Percentiles rank a stretch among this genome's conserved stretches.
These are phyloP conservation scores for Aspergillus sp. DNA, from an alignment of 2,329 filamentous ascomycete genomes.

Conservation along the genomic window DNA sequence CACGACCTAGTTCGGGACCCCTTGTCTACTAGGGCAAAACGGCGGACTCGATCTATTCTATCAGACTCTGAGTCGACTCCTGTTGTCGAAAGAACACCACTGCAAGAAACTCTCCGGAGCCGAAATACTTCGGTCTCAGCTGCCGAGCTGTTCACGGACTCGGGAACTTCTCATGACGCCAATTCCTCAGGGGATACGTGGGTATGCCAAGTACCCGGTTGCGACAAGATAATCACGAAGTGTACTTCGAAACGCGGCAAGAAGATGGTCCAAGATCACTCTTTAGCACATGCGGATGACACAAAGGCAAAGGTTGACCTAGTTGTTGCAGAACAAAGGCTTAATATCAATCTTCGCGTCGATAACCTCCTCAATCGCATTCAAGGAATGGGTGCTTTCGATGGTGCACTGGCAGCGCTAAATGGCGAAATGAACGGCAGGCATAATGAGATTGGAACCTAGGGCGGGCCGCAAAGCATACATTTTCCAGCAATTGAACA, in stretches of 20 bases:
- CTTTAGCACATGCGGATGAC: constrained; percentile 35
- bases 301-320: constrained; percentile 37
- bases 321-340: constrained; percentile 35
- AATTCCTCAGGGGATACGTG: constrained; percentile 31
- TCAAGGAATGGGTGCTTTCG: constrained; percentile 26
- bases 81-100: constrained; percentile 25
- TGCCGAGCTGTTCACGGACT: constrained; percentile 13
- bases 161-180: constrained; percentile 11
- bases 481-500: not conserved
- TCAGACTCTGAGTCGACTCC: constrained; percentile 25
- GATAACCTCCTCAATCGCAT: constrained; percentile 35
- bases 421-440: constrained; percentile 15
- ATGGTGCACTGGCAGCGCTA: constrained; percentile 15
- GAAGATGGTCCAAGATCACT: constrained; percentile 34
- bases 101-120: constrained; percentile 29
- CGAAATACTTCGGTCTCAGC: constrained; percentile 20
- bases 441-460: constrained; percentile 17
- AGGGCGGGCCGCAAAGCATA: not conserved
- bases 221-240: constrained; percentile 33
- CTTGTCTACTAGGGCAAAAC: constrained; percentile 30
- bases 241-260: constrained; percentile 33
- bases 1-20: constrained; percentile 35
- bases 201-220: constrained; percentile 33
- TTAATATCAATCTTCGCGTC: constrained; percentile 34
- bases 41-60: constrained; percentile 30